Base-by-base conservation (phyloP, 73 alveolate genomes). In the Stentor roeselii region DNA sequence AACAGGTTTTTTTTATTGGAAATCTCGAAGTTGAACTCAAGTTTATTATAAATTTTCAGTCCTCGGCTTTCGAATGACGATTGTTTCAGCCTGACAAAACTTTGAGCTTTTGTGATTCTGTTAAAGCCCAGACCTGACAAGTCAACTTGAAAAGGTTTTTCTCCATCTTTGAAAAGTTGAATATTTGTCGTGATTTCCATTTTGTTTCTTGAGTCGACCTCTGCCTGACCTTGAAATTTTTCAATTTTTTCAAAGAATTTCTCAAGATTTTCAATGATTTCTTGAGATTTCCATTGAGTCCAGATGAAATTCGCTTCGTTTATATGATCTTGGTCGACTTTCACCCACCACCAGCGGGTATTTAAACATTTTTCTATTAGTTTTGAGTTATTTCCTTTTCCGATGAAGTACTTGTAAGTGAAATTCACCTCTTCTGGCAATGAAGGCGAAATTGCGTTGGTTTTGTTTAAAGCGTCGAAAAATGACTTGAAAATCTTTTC, bases 301-400 rank as follows among this genome's bases (percentile, higher is more conserved):
- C 98, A 93, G 3, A 93, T 36, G 83, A 93, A 93, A 75, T 93
- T 85, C 27, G 83, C 88, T 6, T 32, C 21, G 3, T 41, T 32
- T 34, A 36, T 82, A 27, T 85, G 90, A 3, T 14, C 82, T 36
- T 76, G 84, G 42, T 88, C 84, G 39, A 86, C 92, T 86, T 75
- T 75, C 0, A 89, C 84, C 98, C 98, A 93, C 96, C 98, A 93
- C 89, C 94, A 93, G 75, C 98, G 50, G 58, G 60, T 38, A 59
- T 89, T 93, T 60, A 93, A 87, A 50, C 86, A 39, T 59, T 60
- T 41, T 42, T 89, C 84, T 0, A 93, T 94, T 36, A 93, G 74
- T 14, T 59, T 36, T 30, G 93, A 85, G 75, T 93, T 93, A 86
- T 93, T 93, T 3, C 98, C 98, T 78, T 90, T 93, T 21, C 98